These are phyloP conservation scores for Tillandsia leiboldiana DNA, from an alignment of 176 grass and related monocot species.

Conservation along the genomic window DNA sequence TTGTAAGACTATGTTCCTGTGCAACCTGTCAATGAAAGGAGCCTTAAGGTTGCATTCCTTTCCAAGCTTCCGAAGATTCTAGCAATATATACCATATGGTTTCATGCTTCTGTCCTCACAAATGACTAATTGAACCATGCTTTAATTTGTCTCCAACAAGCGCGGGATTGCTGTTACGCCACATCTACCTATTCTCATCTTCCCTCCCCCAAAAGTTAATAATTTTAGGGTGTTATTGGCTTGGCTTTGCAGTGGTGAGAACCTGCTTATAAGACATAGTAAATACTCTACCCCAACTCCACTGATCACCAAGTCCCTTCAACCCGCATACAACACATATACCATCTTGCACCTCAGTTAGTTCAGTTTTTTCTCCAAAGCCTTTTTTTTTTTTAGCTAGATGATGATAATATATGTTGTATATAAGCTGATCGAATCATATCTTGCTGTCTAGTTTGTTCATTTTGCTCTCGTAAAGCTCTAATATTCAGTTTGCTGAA, in stretches of 20 bases:
- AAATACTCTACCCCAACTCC: slow-evolving; percentile 76
- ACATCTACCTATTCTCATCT: slow-evolving; percentile 36
- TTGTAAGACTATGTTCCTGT: slow-evolving; percentile 52
- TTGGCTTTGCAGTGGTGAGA: slow-evolving; percentile 75
- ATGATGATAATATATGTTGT: too few relatives aligned
- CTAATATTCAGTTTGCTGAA: too few relatives aligned
- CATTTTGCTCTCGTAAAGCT: too few relatives aligned
- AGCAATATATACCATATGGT: slow-evolving; percentile 58
- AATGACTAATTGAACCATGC: slow-evolving; percentile 43
- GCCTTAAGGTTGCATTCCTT: slow-evolving; percentile 52
- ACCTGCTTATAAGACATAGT: slow-evolving; percentile 65
- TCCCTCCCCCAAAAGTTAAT: slow-evolving; percentile 60
- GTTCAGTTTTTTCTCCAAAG: too few relatives aligned
- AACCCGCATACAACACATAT: slow-evolving; percentile 1
- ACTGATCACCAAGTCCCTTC: slow-evolving; percentile 63
- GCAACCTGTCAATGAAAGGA: slow-evolving; percentile 61
- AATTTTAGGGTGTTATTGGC: slow-evolving; percentile 58
- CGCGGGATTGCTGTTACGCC: slow-evolving; percentile 60
- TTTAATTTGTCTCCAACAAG: slow-evolving; percentile 85
- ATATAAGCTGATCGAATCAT: too few relatives aligned
- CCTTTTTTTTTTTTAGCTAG: too few relatives aligned
- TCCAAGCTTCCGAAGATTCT: slow-evolving; percentile 72
- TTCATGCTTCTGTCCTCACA: slow-evolving; percentile 53
- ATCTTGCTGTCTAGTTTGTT: too few relatives aligned
- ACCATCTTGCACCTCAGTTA: too few relatives aligned